These are phyloP conservation scores for Cordyceps javanica DNA, from an alignment of 2,329 filamentous ascomycete genomes.

Conservation along the genomic window DNA sequence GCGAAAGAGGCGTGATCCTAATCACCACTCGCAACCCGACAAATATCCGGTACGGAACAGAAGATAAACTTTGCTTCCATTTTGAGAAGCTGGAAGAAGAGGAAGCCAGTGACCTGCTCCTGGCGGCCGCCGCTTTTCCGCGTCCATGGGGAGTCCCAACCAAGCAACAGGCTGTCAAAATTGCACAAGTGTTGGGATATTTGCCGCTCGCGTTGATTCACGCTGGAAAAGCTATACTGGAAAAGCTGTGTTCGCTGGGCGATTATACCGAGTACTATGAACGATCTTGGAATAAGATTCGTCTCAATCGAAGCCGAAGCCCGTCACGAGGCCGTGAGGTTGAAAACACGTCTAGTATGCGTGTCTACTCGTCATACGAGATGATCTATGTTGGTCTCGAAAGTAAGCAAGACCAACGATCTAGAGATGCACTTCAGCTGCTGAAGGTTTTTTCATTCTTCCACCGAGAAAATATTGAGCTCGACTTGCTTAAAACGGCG, in stretches of 20 bases:
- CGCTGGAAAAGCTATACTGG: conserved; percentile 12
- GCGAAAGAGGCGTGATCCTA: conserved; percentile 11
- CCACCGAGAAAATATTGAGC: conserved; percentile 6
- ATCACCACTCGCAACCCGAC: conserved; percentile 13
- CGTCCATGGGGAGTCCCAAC: conserved; percentile 7
- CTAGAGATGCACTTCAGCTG: conserved; percentile 7
- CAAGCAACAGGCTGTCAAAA: neutral
- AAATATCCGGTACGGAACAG: conserved; percentile 6
- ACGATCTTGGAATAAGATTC: conserved; percentile 2
- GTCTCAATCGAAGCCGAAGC: neutral
- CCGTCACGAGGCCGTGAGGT: neutral
- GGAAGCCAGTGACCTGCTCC: conserved; percentile 10
- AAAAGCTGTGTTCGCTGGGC: conserved; percentile 8
- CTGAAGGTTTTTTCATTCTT: conserved; percentile 13
- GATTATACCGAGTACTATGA: conserved; percentile 11
- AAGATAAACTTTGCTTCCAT: conserved; percentile 5
- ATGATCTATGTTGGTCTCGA: conserved; percentile 10
- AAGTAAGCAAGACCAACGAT: neutral
- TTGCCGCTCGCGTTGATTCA: conserved; percentile 14
- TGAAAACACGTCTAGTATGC: neutral
- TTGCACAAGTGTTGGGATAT: conserved; percentile 9
- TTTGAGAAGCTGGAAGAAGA: conserved; percentile 3
- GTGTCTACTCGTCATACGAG: conserved; percentile 10
- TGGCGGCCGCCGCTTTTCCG: conserved; percentile 6
- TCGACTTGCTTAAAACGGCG: conserved; percentile 3